Base-by-base conservation (phyloP, 768 basidiomycete species). In the Leccinum rimulosum region DNA sequence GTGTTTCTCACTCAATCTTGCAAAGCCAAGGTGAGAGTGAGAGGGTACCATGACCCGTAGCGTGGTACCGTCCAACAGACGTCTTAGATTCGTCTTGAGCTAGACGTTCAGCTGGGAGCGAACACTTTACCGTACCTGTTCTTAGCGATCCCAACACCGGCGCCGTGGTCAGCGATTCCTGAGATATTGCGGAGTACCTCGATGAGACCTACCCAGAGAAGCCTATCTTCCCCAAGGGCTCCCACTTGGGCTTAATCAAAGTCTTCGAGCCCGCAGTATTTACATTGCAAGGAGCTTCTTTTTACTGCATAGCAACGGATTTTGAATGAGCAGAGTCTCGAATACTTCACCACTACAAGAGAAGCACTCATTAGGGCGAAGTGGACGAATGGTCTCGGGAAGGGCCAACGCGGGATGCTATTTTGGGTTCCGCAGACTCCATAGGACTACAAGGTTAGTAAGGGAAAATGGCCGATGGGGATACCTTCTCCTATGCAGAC, bases 361-460 rank as follows among this genome's bases (percentile, higher is more conserved):
- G 71, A 74, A 56, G 57, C 15, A 2, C 19, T 8, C 3, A 68
- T 76, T 50, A 77, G 75, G 4, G 68, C 60, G 49, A 65, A n/a
- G 60, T 83, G 53, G 78, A 81, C 27, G 73, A 79, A 33, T 61
- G 80, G 28, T 68, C 68, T 7, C 76, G 77, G 0, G 69, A 67
- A 49, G 75, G 75, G 5, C 72, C 76, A 9, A 67, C 58, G 51
- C 65, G 73, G 15, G 69, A 69, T 25, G 25, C 25, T 11, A 56
- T 8, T 17, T 64, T 56, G 50, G 22, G 48, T 33, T 52, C 54
- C 1, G 50, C 48, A 10, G 62, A 65, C 25, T 25, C 25, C 7
- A 27, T 70, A 62, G 63, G 70, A 70, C 25, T 73, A 65, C 36
- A 59, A 51, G 54, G 52, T 25, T 4, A 63, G 22, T 22, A 52